Conservation (phyloP, 495 filamentous ascomycete species). For the Cercophora newfieldiana region DNA sequence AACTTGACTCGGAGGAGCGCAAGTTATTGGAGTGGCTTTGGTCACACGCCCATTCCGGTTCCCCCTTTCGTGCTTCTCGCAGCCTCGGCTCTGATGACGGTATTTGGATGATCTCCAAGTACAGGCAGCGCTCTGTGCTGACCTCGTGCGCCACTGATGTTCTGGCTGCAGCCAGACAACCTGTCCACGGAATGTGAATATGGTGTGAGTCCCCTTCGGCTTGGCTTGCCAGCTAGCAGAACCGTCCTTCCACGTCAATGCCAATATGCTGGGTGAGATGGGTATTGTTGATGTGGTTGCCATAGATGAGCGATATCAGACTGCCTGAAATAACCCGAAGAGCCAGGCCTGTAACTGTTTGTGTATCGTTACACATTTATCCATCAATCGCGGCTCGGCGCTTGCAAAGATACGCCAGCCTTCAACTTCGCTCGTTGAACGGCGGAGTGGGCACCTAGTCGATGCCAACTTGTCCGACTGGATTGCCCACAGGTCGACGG, state of each 20-base stretch:
- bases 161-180: not conserved
- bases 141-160: not conserved
- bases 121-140: not conserved
- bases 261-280: not conserved
- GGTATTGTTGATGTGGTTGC: not conserved
- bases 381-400: too few species aligned
- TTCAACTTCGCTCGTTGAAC: too few species aligned
- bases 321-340: not conserved
- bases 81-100: not conserved
- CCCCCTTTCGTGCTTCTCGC: not conserved
- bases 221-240: too few species aligned
- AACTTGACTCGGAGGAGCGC: not conserved
- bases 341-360: not conserved
- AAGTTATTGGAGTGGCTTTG: constrained; percentile 10
- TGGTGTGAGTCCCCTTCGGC: too few species aligned
- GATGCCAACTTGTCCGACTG: too few species aligned
- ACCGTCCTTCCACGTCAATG: not conserved
- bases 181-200: not conserved
- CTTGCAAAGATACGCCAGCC: too few species aligned
- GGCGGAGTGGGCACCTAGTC: too few species aligned
- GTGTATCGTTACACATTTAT: not conserved
- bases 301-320: not conserved
- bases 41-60: constrained; percentile 1
- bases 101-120: not conserved
- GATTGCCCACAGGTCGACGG: too few species aligned